These are phyloP conservation scores for Termitomyces sp. DNA, from an alignment of 768 basidiomycete species.

Conservation along the genomic window DNA sequence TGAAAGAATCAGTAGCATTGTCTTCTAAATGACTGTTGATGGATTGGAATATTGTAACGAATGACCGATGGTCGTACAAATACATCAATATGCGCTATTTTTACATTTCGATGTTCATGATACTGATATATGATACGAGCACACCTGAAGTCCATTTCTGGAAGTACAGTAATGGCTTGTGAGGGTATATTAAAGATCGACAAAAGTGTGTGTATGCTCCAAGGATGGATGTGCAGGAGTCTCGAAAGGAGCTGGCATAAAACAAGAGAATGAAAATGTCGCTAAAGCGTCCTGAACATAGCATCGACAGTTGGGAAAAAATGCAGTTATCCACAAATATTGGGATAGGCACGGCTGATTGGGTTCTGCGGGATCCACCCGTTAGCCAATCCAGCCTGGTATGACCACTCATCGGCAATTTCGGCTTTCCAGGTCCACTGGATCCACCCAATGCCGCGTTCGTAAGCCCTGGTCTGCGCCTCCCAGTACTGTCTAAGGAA, in stretches of 20 bases:
- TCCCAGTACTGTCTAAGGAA: constrained; percentile 85
- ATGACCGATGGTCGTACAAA: no score
- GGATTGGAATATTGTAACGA: no score
- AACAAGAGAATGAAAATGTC: not conserved
- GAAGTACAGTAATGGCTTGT: not conserved
- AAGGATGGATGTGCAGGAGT: not conserved
- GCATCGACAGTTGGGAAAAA: not conserved
- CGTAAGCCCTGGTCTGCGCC: constrained; percentile 74
- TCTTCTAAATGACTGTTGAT: no score
- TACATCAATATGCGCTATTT: no score
- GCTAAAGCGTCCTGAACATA: not conserved
- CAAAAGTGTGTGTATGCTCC: not conserved
- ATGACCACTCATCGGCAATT: constrained; percentile 85
- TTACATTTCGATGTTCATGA: no score
- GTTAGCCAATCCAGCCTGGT: constrained; percentile 71
- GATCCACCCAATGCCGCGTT: constrained; percentile 68
- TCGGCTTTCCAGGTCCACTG: constrained; percentile 88
- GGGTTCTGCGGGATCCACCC: constrained; percentile 82
- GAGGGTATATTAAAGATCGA: not conserved
- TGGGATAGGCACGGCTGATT: constrained; percentile 49
- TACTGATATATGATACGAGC: not conserved
- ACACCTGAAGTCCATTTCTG: not conserved
- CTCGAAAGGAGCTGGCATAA: not conserved
- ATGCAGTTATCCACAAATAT: constrained; percentile 49
- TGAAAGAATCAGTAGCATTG: no score